These are phyloP conservation scores for Blumeriella jaapii DNA, from an alignment of 2,329 filamentous ascomycete genomes.

Conservation along the genomic window DNA sequence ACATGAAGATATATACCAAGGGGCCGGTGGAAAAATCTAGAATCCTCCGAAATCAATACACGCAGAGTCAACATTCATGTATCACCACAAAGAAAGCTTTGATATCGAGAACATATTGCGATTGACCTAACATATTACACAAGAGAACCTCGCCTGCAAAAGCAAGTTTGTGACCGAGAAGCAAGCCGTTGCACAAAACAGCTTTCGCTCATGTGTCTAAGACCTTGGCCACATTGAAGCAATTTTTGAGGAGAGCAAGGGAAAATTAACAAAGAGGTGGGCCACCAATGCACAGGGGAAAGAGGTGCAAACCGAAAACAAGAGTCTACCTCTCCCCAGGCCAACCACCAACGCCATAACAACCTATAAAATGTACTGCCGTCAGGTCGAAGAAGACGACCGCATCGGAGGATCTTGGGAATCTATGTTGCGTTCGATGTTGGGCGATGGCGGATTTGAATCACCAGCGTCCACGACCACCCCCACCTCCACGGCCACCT, in stretches of 20 bases:
- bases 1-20: no score
- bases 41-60: no score
- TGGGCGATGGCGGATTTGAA: slow-evolving; percentile 5
- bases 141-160: no score
- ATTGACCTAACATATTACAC: no score
- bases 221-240: slow-evolving; percentile 14
- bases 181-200: slow-evolving; percentile 7
- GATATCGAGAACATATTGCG: no score
- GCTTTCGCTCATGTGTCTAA: slow-evolving; percentile 11
- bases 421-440: slow-evolving; percentile 11
- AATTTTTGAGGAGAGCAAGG: slow-evolving; percentile 17
- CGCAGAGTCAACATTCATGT: no score
- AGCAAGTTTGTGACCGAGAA: slow-evolving; percentile 5
- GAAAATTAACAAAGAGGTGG: slow-evolving; percentile 18
- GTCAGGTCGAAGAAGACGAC: slow-evolving; percentile 5
- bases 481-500: slow-evolving; percentile 56
- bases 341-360: slow-evolving; percentile 25
- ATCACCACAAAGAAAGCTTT: no score
- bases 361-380: slow-evolving; percentile 22
- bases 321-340: slow-evolving; percentile 18
- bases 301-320: slow-evolving; percentile 13
- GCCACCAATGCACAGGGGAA: slow-evolving; percentile 10
- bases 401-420: slow-evolving; percentile 10
- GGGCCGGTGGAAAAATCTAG: no score
- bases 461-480: slow-evolving; percentile 32